phyloP scores from a whole-genome alignment of 768 basidiomycete species.

The Guyanaporus albipodus region DNA sequence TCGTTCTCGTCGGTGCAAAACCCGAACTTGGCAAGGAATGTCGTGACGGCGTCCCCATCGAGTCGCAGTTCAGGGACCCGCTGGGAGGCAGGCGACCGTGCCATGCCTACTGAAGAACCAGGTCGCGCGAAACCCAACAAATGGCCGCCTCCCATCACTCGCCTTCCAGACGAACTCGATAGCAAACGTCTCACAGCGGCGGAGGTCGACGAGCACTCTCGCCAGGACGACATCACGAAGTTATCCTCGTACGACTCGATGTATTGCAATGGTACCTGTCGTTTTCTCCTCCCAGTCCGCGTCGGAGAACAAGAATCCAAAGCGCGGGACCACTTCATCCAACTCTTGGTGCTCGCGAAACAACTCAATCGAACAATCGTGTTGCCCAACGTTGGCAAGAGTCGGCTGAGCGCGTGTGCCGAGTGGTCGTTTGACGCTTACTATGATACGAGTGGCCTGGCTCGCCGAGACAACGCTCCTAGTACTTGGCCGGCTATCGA shows the following conservation, averaged over 20 bases:
- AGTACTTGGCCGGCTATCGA: constrained; percentile 25
- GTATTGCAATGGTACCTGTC: constrained; percentile 32
- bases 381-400: constrained; percentile 56
- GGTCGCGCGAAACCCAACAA: neutral
- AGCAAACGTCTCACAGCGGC: neutral
- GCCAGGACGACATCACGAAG: neutral
- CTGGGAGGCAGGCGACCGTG: neutral
- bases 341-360: constrained; percentile 47
- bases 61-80: neutral
- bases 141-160: constrained; percentile 36
- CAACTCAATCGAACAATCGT: constrained; percentile 53
- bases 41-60: neutral
- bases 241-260: constrained; percentile 15
- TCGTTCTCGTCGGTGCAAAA: constrained; percentile 3
- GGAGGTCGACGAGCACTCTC: neutral
- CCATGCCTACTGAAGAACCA: neutral
- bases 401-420: constrained; percentile 50
- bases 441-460: constrained; percentile 37
- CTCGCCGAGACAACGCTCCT: neutral
- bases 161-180: constrained; percentile 27
- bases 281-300: constrained; percentile 47
- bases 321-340: constrained; percentile 50
- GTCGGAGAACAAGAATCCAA: constrained; percentile 59
- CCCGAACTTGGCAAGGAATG: neutral
- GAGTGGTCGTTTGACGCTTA: constrained; percentile 47